A percentile compares a stretch with the other conserved stretches of the same genome.
Conservation (phyloP, 495 filamentous ascomycete genomes). For the Copromyces sp. region DNA sequence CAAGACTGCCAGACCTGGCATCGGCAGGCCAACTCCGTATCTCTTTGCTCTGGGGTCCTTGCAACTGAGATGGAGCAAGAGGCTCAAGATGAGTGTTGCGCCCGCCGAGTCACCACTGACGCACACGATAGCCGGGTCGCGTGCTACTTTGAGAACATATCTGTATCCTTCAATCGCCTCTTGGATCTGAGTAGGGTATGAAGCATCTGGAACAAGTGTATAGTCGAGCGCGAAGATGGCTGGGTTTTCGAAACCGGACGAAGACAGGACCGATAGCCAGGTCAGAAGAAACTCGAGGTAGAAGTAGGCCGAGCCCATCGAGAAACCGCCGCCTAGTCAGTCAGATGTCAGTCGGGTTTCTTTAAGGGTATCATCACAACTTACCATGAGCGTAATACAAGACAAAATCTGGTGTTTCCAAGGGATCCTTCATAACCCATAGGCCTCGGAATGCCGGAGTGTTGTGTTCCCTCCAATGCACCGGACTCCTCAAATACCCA, state of each 20-base stretch:
- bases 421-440: conserved; percentile 47
- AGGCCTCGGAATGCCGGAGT: conserved; percentile 39
- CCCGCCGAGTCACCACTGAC: conserved; percentile 69
- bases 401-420: conserved; percentile 51
- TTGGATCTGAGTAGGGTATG: conserved; percentile 57
- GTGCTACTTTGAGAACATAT: conserved; percentile 45
- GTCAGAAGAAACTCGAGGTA: conserved; percentile 70
- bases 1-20: conserved; percentile 42
- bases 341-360: background rate
- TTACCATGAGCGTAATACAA: conserved; percentile 66
- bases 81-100: conserved; percentile 53
- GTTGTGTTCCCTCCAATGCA: conserved; percentile 46
- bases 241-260: conserved; percentile 55
- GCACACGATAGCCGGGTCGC: conserved; percentile 46
- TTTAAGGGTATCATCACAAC: background rate
- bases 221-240: conserved; percentile 73
- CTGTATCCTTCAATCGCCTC: conserved; percentile 57
- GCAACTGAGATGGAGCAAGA: conserved; percentile 49
- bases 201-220: conserved; percentile 62
- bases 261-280: conserved; percentile 47
- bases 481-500: conserved; percentile 49
- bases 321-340: conserved; percentile 55
- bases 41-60: conserved; percentile 13
- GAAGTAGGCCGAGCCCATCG: conserved; percentile 68
- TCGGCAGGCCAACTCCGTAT: conserved; percentile 11